These are phyloP conservation scores for Triglochin maritima DNA, from an alignment of 106 monocot species.

Conservation along the genomic window DNA sequence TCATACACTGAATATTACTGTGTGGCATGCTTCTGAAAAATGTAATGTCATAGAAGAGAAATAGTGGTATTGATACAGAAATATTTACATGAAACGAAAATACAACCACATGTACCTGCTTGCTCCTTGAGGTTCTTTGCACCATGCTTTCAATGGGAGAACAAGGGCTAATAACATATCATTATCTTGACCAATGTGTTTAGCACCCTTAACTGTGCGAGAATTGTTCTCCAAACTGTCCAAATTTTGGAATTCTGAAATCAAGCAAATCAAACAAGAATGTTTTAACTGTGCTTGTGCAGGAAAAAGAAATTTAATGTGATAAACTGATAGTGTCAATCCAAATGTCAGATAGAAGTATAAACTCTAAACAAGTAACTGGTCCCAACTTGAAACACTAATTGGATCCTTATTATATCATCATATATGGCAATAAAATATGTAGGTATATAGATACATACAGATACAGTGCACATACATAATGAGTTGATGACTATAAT, in stretches of 20 bases:
- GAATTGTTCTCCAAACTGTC: conserved; percentile 81
- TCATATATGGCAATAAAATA: neutral
- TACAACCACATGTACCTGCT: neutral
- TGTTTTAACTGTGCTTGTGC: neutral
- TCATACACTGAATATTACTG: neutral
- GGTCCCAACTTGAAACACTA: neutral
- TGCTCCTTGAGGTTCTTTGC: neutral
- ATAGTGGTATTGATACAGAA: neutral
- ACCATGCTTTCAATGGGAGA: conserved; percentile 44
- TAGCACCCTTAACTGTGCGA: conserved; percentile 86
- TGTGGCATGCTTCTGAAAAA: neutral
- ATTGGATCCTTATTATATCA: neutral
- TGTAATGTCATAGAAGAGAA: neutral
- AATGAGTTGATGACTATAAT: too few relatives aligned
- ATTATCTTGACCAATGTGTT: conserved; percentile 51
- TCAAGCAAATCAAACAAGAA: neutral
- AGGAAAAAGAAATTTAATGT: neutral
- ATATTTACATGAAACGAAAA: neutral
- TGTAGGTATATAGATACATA: neutral
- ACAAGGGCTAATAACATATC: conserved; percentile 60
- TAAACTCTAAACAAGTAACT: too few relatives aligned
- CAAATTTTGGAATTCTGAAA: conserved; percentile 47
- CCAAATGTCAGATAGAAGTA: too few relatives aligned
- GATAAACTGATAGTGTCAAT: neutral
- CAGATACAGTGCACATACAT: too few relatives aligned